Evolutionary conservation across 176 grass and related monocot genomes (phyloP).

Genomic region (Calamus simplicifolius): DNA sequence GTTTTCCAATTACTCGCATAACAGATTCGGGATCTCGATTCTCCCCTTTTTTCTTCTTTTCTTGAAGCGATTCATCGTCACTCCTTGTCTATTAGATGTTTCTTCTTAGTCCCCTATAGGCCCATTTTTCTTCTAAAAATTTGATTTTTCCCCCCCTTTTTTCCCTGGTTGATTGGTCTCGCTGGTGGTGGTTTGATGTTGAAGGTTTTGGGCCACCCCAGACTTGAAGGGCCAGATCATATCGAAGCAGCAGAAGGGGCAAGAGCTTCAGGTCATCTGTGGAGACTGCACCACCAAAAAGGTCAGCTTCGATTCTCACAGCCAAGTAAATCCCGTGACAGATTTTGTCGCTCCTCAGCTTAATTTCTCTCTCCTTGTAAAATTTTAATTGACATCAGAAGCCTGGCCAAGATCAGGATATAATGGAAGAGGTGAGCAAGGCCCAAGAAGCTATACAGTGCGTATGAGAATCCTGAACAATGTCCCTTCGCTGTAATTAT

Average conservation of each 20-base stretch:
- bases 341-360: not conserved
- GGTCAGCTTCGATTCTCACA: slow-evolving; percentile 13
- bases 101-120: too few species aligned
- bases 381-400: slow-evolving; percentile 48
- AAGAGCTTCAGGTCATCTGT: slow-evolving; percentile 18
- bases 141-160: slow-evolving; percentile 1
- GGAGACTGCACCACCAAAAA: slow-evolving; percentile 28
- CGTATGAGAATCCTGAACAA: slow-evolving; percentile 22
- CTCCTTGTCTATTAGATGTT: too few species aligned
- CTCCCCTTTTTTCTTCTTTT: too few species aligned
- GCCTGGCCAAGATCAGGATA: slow-evolving; percentile 49
- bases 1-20: not conserved
- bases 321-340: too few species aligned
- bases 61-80: too few species aligned
- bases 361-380: not conserved
- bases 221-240: slow-evolving; percentile 19
- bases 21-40: too few species aligned
- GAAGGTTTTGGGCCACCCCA: slow-evolving; percentile 42
- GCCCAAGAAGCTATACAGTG: slow-evolving; percentile 85
- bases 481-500: not conserved
- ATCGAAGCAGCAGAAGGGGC: slow-evolving; percentile 20
- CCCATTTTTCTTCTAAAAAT: not conserved
- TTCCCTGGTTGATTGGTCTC: not conserved
- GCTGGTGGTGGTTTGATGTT: too few species aligned
- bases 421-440: slow-evolving; percentile 58